A percentile compares a stretch with the other conserved stretches of the same genome.
Evolutionary conservation across 306 rosid genomes (phyloP).

Genomic region (Vigna mungo): DNA sequence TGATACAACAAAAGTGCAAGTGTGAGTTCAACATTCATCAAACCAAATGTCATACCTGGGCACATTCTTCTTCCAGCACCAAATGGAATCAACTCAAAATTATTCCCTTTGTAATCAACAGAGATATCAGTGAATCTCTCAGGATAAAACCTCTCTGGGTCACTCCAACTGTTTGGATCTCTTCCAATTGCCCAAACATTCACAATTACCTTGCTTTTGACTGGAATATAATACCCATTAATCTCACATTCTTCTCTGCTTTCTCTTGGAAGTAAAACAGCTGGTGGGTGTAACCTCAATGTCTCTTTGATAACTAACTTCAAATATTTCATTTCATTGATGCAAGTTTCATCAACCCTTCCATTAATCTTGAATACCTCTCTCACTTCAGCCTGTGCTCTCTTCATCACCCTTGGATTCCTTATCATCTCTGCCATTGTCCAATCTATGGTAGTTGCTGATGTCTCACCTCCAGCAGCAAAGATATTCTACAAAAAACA

Average conservation of each 20-base stretch:
- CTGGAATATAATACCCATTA: conserved; percentile 45
- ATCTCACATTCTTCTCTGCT: conserved; percentile 35
- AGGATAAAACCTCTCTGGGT: conserved; percentile 42
- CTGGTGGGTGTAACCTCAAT: conserved; percentile 44
- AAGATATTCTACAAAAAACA: conserved; percentile 40
- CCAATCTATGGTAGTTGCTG: conserved; percentile 46
- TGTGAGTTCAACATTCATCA: conserved; percentile 19
- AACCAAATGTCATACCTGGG: conserved; percentile 26
- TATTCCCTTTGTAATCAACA: conserved; percentile 31
- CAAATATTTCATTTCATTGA: conserved; percentile 39
- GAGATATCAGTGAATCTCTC: conserved; percentile 39
- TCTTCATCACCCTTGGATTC: conserved; percentile 43
- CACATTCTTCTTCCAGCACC: conserved; percentile 56
- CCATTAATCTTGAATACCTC: conserved; percentile 5
- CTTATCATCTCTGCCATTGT: conserved; percentile 43
- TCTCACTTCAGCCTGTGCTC: conserved; percentile 45
- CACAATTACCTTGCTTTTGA: conserved; percentile 33
- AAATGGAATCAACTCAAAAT: conserved; percentile 51
- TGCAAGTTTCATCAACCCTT: conserved; percentile 22
- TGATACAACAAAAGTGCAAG: conserved; percentile 41
- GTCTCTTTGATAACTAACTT: conserved; percentile 49
- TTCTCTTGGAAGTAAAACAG: conserved; percentile 40
- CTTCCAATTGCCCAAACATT: conserved; percentile 57
- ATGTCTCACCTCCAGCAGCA: conserved; percentile 51
- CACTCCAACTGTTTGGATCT: conserved; percentile 48